Base-by-base conservation (phyloP, 2,329 filamentous ascomycete species). In the Calonectria henricotiae region DNA sequence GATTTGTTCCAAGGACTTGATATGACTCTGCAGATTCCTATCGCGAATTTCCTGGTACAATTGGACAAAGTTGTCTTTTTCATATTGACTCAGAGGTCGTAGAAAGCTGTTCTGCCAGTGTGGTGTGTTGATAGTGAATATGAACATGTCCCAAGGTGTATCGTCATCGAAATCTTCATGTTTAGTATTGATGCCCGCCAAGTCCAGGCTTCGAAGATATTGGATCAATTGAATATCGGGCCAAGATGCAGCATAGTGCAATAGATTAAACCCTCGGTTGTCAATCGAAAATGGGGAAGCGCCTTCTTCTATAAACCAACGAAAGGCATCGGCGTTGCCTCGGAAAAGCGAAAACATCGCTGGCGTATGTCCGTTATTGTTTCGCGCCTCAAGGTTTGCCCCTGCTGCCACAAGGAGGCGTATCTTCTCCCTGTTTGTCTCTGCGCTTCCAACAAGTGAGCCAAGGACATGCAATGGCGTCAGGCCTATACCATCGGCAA, bases 21-120 rank as follows among this genome's bases (percentile, higher is more conserved):
- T 66, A 4, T 44, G 8, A 1, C 49, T 5, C 6, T 58, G 23
- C 1, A 69, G 4, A 7, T 69, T 69, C 35, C 62, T 46, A 5
- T 69, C 23, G 13, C 62, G 62, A 23, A 69, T 55, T 9, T 27
- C 67, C 13, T 37, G 46, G 32, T 62, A 62, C 5, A 66, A 27
- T 15, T 47, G 9, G 5, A 47, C 62, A 15, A 66, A 66, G 0
- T 7, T 3, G 0, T 62, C 0, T 46, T 66, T 39, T 35, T 69
- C 37, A 1, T 25, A 12, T 2, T 12, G 7, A 1, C 13, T 20
- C 0, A 63, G 55, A 3, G 51, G 35, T 41, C 54, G 30, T 8
- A 27, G 37, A 20, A 43, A 25, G 2, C 20, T n/a, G 30, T 9
- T 39, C 23, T 35, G 12, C 30, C 39, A 13, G 35, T 12, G 15